A percentile compares a stretch with the other conserved stretches of the same genome.
These are phyloP conservation scores for Sisymbrium irio DNA, from an alignment of 345 rosid genomes.

Conservation along the genomic window DNA sequence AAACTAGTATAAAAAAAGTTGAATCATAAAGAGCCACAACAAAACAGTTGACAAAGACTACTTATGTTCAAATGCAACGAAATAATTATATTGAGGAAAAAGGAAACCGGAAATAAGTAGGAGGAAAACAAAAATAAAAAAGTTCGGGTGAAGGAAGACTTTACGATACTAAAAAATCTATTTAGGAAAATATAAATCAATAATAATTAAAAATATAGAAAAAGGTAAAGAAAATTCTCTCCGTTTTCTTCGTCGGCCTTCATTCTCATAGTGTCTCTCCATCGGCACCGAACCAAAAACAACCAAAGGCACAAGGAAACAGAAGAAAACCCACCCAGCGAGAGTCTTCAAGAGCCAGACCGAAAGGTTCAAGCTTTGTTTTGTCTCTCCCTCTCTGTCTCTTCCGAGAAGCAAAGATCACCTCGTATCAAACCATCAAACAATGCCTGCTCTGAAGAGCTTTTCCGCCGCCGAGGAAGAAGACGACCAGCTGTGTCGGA, in stretches of 20 bases:
- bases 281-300: conserved; percentile 20
- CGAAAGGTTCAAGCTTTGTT: conserved; percentile 15
- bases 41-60: background rate
- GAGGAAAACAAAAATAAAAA: too few relatives aligned
- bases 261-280: conserved; percentile 9
- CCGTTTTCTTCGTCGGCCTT: conserved; percentile 26
- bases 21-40: background rate
- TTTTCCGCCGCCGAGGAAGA: conserved; percentile 43
- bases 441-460: conserved; percentile 90
- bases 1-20: background rate
- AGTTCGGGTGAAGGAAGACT: background rate
- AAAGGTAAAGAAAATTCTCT: conserved; percentile 29
- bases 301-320: background rate
- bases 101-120: background rate
- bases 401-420: conserved; percentile 16
- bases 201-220: background rate
- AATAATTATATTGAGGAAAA: background rate
- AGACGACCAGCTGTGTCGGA: conserved; percentile 32
- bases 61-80: background rate
- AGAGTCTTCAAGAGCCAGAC: conserved; percentile 8
- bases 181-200: background rate
- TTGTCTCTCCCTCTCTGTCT: background rate
- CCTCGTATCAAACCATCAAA: conserved; percentile 11
- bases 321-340: background rate
- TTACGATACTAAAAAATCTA: background rate